phyloP scores from a whole-genome alignment of 257 asterid species.

The Nemophila menziesii region DNA sequence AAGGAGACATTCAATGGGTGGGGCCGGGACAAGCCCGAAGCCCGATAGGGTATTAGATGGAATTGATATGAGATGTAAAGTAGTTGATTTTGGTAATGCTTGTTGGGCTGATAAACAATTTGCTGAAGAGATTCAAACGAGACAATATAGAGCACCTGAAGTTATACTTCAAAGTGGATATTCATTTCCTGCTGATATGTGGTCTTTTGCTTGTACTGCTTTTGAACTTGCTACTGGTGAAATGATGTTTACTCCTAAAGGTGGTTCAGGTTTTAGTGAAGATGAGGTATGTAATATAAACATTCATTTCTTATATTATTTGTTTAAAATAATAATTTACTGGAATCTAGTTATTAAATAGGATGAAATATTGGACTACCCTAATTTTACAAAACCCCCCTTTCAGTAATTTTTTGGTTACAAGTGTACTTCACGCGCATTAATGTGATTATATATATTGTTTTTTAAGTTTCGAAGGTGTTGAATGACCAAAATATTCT shows the following conservation, averaged over 20 bases:
- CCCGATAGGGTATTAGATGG: constrained; percentile 71
- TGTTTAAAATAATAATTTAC: neutral
- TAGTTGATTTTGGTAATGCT: constrained; percentile 98
- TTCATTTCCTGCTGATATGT: constrained; percentile 83
- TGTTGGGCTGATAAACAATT: constrained; percentile 82
- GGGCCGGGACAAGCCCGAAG: constrained; percentile 36
- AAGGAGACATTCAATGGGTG: constrained; percentile 62
- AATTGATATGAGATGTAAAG: constrained; percentile 72
- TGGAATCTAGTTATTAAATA: neutral
- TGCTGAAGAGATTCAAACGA: constrained; percentile 89
- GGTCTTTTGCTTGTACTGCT: constrained; percentile 97
- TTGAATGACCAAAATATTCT: too few species aligned
- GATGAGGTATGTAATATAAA: constrained; percentile 63
- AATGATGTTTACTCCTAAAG: constrained; percentile 91
- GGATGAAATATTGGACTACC: neutral
- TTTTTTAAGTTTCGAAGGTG: too few species aligned
- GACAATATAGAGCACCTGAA: constrained; percentile 98
- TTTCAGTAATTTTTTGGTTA: neutral
- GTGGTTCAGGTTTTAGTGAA: constrained; percentile 80
- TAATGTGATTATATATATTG: too few species aligned
- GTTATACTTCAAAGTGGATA: constrained; percentile 78
- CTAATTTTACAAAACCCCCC: neutral
- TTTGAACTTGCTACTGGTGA: constrained; percentile 99
- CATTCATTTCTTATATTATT: neutral
- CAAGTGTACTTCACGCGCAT: too few species aligned